Percentiles rank a stretch among this genome's conserved stretches.
Evolutionary conservation across 176 grass and related monocot genomes (phyloP).

Genomic region (Carex parvula): DNA sequence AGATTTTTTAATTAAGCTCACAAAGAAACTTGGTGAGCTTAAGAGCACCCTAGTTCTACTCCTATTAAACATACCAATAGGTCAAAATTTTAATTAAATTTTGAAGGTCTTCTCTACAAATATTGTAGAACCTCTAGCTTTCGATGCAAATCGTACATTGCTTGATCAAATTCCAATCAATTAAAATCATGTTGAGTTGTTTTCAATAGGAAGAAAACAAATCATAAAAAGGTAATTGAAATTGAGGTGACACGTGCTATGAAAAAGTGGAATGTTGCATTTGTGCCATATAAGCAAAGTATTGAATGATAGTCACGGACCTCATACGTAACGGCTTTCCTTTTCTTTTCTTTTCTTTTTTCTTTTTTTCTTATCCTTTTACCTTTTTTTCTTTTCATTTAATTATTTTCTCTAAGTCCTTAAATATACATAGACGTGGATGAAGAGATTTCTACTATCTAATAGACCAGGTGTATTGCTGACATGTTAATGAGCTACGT

Average conservation of each 20-base stretch:
- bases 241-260: background rate
- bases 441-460: background rate
- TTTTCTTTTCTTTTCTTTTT: background rate
- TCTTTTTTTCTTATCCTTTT: background rate
- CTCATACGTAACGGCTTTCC: background rate
- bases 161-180: background rate
- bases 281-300: constrained; percentile 20
- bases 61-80: too few relatives aligned
- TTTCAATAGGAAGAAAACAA: background rate
- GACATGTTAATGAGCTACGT: too few relatives aligned
- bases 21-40: too few relatives aligned
- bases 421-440: background rate
- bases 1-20: too few relatives aligned
- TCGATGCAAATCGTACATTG: background rate
- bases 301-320: constrained; percentile 25
- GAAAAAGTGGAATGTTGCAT: background rate
- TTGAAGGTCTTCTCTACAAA: background rate
- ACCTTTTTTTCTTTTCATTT: background rate
- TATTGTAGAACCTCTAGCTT: background rate
- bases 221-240: background rate
- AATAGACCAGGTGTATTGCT: background rate
- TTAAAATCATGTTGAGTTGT: background rate
- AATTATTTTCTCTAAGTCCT: background rate
- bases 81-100: too few relatives aligned
- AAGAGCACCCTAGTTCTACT: too few relatives aligned